A percentile compares a stretch with the other conserved stretches of the same genome.
Evolutionary conservation across 2,329 filamentous ascomycete genomes (phyloP).

Genomic region (Cyphellophora attinorum): DNA sequence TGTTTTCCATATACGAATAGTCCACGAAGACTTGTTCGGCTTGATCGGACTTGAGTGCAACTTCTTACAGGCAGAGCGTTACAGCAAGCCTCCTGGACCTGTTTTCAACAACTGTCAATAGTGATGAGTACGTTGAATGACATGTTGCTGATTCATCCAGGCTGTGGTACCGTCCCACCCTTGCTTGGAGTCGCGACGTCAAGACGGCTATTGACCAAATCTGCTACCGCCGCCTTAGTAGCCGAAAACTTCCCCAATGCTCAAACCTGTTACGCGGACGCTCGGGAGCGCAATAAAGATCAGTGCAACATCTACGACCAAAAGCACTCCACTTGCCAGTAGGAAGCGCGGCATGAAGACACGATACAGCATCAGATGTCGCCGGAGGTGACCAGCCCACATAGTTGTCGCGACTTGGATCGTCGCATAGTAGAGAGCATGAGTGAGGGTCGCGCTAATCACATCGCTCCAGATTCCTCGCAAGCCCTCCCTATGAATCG

Average conservation of each 20-base stretch:
- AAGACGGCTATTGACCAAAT: too few relatives aligned
- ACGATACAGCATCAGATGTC: conserved; percentile 93
- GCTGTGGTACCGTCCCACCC: too few relatives aligned
- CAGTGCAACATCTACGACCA: conserved; percentile 66
- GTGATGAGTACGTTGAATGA: too few relatives aligned
- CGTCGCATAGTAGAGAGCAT: conserved; percentile 72
- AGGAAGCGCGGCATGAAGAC: conserved; percentile 90
- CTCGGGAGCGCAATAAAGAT: conserved; percentile 64
- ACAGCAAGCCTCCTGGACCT: too few relatives aligned
- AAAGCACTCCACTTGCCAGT: conserved; percentile 61
- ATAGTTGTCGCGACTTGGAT: conserved; percentile 77
- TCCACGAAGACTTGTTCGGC: too few relatives aligned
- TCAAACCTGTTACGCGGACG: conserved; percentile 64
- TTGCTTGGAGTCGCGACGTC: too few relatives aligned
- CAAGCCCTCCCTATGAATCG: conserved; percentile 56
- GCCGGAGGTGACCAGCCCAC: conserved; percentile 77
- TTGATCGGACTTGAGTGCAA: too few relatives aligned
- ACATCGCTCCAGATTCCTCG: conserved; percentile 43
- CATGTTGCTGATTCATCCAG: too few relatives aligned
- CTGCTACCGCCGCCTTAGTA: too few relatives aligned
- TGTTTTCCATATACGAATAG: too few relatives aligned
- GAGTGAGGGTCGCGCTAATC: conserved; percentile 61
- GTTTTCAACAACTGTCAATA: too few relatives aligned
- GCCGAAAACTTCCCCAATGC: conserved; percentile 82
- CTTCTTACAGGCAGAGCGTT: too few relatives aligned